Evolutionary conservation across 805 yeast species (phyloP), one percentile per base, ranked within the genome.

Genomic region (Candida ulmi): DNA sequence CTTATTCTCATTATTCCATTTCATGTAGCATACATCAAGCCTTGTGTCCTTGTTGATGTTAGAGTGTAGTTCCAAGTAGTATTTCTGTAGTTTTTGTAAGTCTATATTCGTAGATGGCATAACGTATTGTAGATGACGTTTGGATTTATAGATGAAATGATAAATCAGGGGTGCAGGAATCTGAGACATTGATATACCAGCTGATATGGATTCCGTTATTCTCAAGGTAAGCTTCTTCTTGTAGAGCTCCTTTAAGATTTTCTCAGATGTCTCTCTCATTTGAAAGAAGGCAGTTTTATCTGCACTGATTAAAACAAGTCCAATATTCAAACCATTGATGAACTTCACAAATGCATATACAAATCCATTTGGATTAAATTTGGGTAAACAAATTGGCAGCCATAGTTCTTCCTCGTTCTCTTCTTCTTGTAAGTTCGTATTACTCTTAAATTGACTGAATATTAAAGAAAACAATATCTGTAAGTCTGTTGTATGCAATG

Each of bases 311-410:
- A 75, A 43, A 3, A 74, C 69, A 17, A 75, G 50, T 1, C 71
- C 68, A 3, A 72, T 49, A n/a, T 21, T 31, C 27, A 65, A 46
- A 36, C 70, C 71, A 35, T 11, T 31, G 17, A 81, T 55, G 47
- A 79, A 78, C 42, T 78, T 80, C 33, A 88, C 83, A 52, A 83
- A 87, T 11, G 88, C 79, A 54, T 93, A 85, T 6, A 91, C 62
- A 52, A 90, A 93, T 9, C 99, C 99, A 46, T 80, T 79, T 2
- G 87, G 65, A 55, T 93, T 91, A 66, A 91, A 91, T 49, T 84
- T 78, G 1, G 98, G 96, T 57, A 91, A 69, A 60, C 99, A 91
- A 1, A 91, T 69, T 0, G 99, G 99, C 11, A 86, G 75, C 98
- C 98, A 93, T 42, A 88, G 76, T 54, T 90, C 96, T 48, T 84